These are phyloP conservation scores for Neurospora sp. DNA, from an alignment of 495 filamentous ascomycete species.

Conservation along the genomic window DNA sequence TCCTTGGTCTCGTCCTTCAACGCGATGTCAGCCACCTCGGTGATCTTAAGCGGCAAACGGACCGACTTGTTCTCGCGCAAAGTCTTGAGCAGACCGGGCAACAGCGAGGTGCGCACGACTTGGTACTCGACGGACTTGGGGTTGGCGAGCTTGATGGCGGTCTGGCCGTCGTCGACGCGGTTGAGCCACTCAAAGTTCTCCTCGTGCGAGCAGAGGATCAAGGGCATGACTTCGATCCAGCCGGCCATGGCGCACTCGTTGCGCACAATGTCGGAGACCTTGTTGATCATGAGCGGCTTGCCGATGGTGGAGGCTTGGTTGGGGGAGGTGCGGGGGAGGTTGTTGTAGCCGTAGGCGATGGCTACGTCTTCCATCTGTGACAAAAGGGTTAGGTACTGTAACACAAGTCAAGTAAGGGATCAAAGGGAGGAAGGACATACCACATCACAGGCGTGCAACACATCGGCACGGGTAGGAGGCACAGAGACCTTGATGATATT, in stretches of 20 bases:
- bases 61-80: constrained; percentile 91
- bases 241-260: constrained; percentile 87
- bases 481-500: constrained; percentile 69
- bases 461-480: constrained; percentile 83
- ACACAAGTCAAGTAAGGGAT: background rate
- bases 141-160: constrained; percentile 82
- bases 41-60: constrained; percentile 81
- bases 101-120: constrained; percentile 79
- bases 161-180: constrained; percentile 76
- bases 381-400: background rate
- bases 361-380: constrained; percentile 85
- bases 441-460: constrained; percentile 92
- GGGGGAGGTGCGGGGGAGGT: constrained; percentile 73
- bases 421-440: constrained; percentile 11
- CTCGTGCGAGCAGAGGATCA: constrained; percentile 95
- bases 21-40: constrained; percentile 84
- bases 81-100: constrained; percentile 91
- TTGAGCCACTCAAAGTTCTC: constrained; percentile 98
- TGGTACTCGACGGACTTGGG: constrained; percentile 96
- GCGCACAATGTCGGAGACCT: constrained; percentile 84
- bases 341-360: constrained; percentile 94
- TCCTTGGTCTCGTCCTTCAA: constrained; percentile 74
- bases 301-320: constrained; percentile 76
- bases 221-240: constrained; percentile 91
- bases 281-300: constrained; percentile 83